phyloP scores from a whole-genome alignment of 306 rosid genomes.

The Medicago lupulina region DNA sequence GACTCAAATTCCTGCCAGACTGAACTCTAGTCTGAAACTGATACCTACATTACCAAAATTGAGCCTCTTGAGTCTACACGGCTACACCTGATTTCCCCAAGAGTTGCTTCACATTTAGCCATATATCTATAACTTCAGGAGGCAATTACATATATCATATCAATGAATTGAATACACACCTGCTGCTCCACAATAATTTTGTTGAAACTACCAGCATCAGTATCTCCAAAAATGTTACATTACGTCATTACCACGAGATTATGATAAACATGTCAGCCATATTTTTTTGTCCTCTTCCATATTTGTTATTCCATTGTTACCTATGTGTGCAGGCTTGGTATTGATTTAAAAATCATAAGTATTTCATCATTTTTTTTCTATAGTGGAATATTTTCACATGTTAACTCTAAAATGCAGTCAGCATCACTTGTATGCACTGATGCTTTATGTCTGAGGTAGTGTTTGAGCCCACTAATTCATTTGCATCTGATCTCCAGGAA shows the following conservation, averaged over 20 bases:
- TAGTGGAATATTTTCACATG: constrained; percentile 18
- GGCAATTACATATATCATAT: background rate
- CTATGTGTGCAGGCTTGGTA: constrained; percentile 24
- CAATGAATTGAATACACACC: background rate
- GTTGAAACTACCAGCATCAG: no score
- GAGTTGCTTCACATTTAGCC: background rate
- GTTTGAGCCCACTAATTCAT: constrained; percentile 37
- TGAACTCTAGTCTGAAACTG: background rate
- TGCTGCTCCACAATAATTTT: background rate
- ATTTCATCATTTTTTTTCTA: constrained; percentile 22
- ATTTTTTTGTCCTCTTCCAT: constrained; percentile 1
- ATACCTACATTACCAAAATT: background rate
- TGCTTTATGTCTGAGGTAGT: constrained; percentile 28
- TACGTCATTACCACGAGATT: background rate
- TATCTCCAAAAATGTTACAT: no score
- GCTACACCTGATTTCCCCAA: background rate
- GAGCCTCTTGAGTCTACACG: background rate
- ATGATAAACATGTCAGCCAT: constrained; percentile 10
- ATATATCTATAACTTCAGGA: background rate
- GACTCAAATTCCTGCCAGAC: background rate
- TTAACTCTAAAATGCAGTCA: constrained; percentile 30
- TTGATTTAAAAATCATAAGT: constrained; percentile 8
- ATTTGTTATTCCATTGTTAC: constrained; percentile 27
- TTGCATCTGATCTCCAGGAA: constrained; percentile 52
- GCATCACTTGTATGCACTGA: constrained; percentile 14